Base-by-base conservation (phyloP, 345 rosid genomes). In the Atalantia buxifolia region DNA sequence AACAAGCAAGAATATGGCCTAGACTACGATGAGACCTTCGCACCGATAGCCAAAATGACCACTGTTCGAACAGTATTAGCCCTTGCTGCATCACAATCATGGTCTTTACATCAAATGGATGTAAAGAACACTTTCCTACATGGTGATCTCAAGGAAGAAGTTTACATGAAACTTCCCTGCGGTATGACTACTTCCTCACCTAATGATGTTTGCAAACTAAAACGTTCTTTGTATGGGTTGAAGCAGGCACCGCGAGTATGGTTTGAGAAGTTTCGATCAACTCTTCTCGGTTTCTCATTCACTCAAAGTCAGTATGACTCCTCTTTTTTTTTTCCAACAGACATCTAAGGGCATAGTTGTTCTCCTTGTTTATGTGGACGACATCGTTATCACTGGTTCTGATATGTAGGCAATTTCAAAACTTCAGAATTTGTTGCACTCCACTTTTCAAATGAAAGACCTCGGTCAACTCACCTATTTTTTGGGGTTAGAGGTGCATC, bases 301-400 rank as follows among this genome's bases (percentile, higher is more conserved):
- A 19, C 4, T 25, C 48, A 62, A 10, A 76, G 69, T 45, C 19
- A 30, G 6, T 76, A 48, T 76, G 72, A 80, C 6, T 50, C 50
- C 1, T 71, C 7, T 2, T 21, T 72, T 6, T 76, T 71, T 9
- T 1, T 76, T 19, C n/a, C 16, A 2, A 21, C 7, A 70, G 5
- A 53, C 36, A 63, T 3, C 53, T 53, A 27, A 0, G 38, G 33
- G 72, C 16, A 14, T 74, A 38, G 30, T 74, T 21, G 0, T 60
- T 0, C 57, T 76, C 55, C n/a, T 76, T 1, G 57, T 80, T 4
- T 76, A 80, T 75, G 63, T 75, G 3, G 78, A 75, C 16, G 22
- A 80, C 24, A 61, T 19, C 8, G 9, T 76, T 0, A 56, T 36
- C 9, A 36, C 9, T 36, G 40, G 9, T 36, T 36, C 8, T 7